Evolutionary conservation across 2,329 filamentous ascomycete genomes (phyloP).

Genomic region (Verticillium nubilum): DNA sequence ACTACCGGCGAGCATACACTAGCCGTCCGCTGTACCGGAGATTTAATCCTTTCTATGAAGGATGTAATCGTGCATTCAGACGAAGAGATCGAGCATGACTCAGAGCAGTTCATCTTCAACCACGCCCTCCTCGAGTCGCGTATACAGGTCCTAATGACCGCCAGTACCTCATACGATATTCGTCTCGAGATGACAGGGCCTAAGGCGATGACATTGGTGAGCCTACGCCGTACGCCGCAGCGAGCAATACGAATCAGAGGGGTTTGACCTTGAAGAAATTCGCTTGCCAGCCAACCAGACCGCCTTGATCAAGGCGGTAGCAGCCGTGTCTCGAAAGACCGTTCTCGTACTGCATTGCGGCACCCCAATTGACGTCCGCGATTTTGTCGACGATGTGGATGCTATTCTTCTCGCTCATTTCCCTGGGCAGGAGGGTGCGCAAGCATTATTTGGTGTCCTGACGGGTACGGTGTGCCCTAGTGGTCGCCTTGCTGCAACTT

Average conservation of each 20-base stretch:
- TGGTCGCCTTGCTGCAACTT: constrained; percentile 8
- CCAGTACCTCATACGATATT: constrained; percentile 6
- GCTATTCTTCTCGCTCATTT: constrained; percentile 10
- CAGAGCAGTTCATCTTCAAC: constrained; percentile 15
- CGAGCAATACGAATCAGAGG: constrained; percentile 11
- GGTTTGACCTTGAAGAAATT: constrained; percentile 8
- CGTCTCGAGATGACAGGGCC: constrained; percentile 7
- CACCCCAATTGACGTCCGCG: constrained; percentile 5
- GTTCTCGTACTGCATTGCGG: constrained; percentile 5
- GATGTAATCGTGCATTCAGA: constrained; percentile 8
- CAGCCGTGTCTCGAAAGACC: background rate
- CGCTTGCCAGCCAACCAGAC: constrained; percentile 9
- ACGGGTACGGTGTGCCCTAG: constrained; percentile 7
- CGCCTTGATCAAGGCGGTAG: constrained; percentile 8
- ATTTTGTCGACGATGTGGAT: constrained; percentile 7
- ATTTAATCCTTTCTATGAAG: constrained; percentile 6
- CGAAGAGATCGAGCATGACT: constrained; percentile 5
- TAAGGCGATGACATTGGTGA: constrained; percentile 3
- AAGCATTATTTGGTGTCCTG: constrained; percentile 5
- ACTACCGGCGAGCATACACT: constrained; percentile 11
- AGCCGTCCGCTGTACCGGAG: constrained; percentile 9
- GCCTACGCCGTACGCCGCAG: constrained; percentile 9
- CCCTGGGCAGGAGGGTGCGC: constrained; percentile 9
- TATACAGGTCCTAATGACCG: constrained; percentile 5
- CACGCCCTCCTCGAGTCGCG: constrained; percentile 12